Base-by-base conservation (phyloP, 768 basidiomycete species). In the Pisolithus marmoratus region DNA sequence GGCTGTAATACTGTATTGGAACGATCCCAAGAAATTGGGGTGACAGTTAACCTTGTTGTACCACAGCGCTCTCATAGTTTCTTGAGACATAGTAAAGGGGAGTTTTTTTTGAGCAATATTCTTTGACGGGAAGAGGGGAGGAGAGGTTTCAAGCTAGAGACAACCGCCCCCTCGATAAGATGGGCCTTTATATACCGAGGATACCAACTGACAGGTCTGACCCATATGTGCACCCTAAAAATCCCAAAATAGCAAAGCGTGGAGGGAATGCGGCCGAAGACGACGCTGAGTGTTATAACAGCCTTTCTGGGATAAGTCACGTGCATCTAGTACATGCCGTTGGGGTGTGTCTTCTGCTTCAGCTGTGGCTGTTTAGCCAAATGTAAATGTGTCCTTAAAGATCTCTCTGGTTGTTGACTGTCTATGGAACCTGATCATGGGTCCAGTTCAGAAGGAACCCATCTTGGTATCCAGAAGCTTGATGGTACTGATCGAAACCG, bases 41-140 rank as follows among this genome's bases (percentile, higher is more conserved):
- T 20, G 23, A 52, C 27, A 63, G 5, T 54, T 5, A 58, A 87
- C 87, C 55, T 74, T 74, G 60, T 76, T 77, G 71, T 88, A 90
- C 72, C 79, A 88, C 58, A 88, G 70, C 17, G 87, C 87, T 68
- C 81, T 79, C 87, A 90, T 90, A 23, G 74, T 80, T 69, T 77
- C 80, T 65, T 81, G 63, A 47, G 77, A 72, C 80, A 82, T 82
- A 62, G 42, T 58, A 55, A 45, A 11, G 38, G 48, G 36, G 50
- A 26, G 40, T 3, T 29, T 4, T 8, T 38, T 2, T 11, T 20
- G 38, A 31, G 12, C 42, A 5, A 22, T 34, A 14, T 15, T 14
- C 14, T 34, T n/a, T 34, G 34, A 15, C 14, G 34, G 15, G 34
- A 14, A 12, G 34, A 14, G 4, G 34, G 12, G 12, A 34, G 15